Base-by-base conservation (phyloP, 2,329 filamentous ascomycete genomes). In the Elsinoe arachidis region DNA sequence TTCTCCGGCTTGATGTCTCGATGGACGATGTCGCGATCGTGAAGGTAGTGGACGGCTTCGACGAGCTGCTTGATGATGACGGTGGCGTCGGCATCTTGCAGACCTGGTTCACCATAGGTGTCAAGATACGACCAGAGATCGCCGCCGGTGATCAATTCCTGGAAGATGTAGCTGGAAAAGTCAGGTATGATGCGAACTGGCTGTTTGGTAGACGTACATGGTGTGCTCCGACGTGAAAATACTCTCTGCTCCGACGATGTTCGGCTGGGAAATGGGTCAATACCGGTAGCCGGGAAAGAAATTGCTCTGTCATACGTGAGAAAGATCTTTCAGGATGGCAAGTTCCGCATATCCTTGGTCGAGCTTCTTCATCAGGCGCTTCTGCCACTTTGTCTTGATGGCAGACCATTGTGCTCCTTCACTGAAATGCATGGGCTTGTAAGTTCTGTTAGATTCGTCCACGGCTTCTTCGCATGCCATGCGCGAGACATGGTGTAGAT, bases 1-100 rank as follows among this genome's bases (percentile, higher is more conserved):
- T 85, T 85, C 55, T 85, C 82, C 6, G 58, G 58, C 63, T 85
- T 85, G 51, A 85, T 72, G 63, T 85, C 82, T 33, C 82, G 74
- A 65, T 85, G 82, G 3, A 80, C 80, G 43, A 85, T 78, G 39
- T 75, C 70, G 6, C 73, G 70, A 2, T 71, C 67, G 64, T 85
- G 82, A 0, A 85, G 68, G 63, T 83, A 83, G 14, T 80, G 69
- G n/a, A 84, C 66, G 1, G 79, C 82, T 56, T 80, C 75, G 7
- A 82, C 65, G 2, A 84, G 68, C 63, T 85, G 82, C 47, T 73
- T 70, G 12, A 80, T 67, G 33, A 85, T 78, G 10, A 79, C 73
- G 6, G 78, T 79, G 21, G 78, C 72, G 61, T 82, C 75, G 1
- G 76, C 70, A 58, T 81, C 77, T 5, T 65, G 61, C 1, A 85